phyloP scores from a whole-genome alignment of 331 rosid species.

The Arachis monticola region DNA sequence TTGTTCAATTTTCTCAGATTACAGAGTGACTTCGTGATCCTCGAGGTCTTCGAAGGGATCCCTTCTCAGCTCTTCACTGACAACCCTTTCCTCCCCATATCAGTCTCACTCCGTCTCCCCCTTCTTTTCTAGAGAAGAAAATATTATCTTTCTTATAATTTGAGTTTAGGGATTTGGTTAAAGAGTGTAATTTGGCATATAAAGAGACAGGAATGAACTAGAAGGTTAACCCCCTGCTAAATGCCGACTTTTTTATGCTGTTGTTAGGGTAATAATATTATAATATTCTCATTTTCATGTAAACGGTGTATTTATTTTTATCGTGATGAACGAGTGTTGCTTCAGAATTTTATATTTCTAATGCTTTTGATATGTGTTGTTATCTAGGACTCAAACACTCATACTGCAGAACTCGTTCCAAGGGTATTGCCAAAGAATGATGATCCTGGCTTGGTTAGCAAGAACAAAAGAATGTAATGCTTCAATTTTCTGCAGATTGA shows the following conservation, averaged over 20 bases:
- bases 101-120: background rate
- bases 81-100: slow-evolving; percentile 52
- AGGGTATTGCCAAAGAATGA: slow-evolving; percentile 87
- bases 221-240: slow-evolving; percentile 90
- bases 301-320: slow-evolving; percentile 1
- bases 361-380: background rate
- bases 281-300: background rate
- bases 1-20: slow-evolving; percentile 49
- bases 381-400: slow-evolving; percentile 71
- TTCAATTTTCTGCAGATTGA: no score
- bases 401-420: slow-evolving; percentile 63
- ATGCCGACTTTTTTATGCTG: slow-evolving; percentile 52
- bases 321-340: background rate
- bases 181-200: slow-evolving; percentile 14
- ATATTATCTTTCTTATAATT: no score
- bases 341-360: background rate
- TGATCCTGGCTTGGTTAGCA: slow-evolving; percentile 84
- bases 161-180: no score
- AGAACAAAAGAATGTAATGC: slow-evolving; percentile 77
- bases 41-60: slow-evolving; percentile 82
- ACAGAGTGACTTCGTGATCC: slow-evolving; percentile 97
- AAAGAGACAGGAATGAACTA: slow-evolving; percentile 67
- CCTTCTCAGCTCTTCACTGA: slow-evolving; percentile 52
- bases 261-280: slow-evolving; percentile 41
- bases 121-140: no score